Evolutionary conservation across 345 rosid genomes (phyloP), one percentile per base, ranked within the genome.

Genomic region (Fremontodendron californicum): DNA sequence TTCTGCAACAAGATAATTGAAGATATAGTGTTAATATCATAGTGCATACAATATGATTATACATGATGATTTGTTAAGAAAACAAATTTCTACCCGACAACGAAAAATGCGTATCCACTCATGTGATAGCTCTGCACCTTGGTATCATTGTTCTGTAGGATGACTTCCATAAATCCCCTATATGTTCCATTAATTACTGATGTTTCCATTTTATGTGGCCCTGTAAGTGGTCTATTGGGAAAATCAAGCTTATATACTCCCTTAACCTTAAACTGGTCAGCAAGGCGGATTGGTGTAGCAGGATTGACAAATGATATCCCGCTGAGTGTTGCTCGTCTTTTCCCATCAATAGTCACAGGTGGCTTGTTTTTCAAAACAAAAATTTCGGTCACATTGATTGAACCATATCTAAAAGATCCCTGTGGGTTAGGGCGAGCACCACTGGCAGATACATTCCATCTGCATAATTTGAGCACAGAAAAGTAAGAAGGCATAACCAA

Each of bases 51-150:
- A 63, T 67, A 49, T 27, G 19, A 16, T 63, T 27, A 54, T 0
- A 21, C 46, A 67, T 49, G 63, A 13, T 35, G n/a, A 19, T 19
- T 23, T 11, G 58, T 67, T 66, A 31, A n/a, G 63, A 70, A 55
- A 58, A 60, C n/a, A 81, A 80, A 61, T n/a, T 63, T 87, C 76
- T 82, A 94, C 98, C 99, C 97, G 1, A 90, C 98, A 21, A 92
- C 96, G 16, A 96, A 96, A 82, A 96, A 86, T 46, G 99, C 93
- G 77, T 96, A 96, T 70, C 99, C 99, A 81, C 86, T 90, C 88
- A 93, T 78, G 87, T 96, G 99, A 82, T 93, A 95, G 73, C 90
- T 88, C 80, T 89, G 94, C 90, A 95, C 86, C 87, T 86, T 93
- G 70, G 99, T 96, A 57, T 96, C 96, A 62, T 96, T 96, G 86